phyloP scores from a whole-genome alignment of 2,329 filamentous ascomycete species.

The Aspergillus viridinutans region DNA sequence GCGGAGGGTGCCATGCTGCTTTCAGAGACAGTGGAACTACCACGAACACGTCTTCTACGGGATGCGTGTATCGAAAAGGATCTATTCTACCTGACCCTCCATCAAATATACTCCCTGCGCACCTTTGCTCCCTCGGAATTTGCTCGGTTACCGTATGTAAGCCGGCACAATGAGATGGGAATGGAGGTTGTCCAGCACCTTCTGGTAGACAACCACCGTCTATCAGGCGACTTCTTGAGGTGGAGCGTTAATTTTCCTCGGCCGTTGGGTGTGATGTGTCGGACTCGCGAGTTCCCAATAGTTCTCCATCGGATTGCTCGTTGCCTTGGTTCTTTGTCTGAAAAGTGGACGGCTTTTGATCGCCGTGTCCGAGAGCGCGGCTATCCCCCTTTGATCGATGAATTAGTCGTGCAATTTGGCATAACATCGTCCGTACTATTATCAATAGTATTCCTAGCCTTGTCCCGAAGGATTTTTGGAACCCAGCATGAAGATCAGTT shows the following conservation, averaged over 20 bases:
- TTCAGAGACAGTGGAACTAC: slow-evolving; percentile 38
- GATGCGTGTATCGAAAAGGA: slow-evolving; percentile 57
- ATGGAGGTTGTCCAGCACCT: slow-evolving; percentile 40
- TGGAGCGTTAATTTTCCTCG: slow-evolving; percentile 50
- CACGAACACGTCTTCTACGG: slow-evolving; percentile 52
- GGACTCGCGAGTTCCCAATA: slow-evolving; percentile 30
- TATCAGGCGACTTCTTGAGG: slow-evolving; percentile 38
- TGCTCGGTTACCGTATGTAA: slow-evolving; percentile 35
- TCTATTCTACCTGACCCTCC: slow-evolving; percentile 60
- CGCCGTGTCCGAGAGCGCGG: slow-evolving; percentile 29
- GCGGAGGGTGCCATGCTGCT: slow-evolving; percentile 17
- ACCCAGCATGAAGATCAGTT: slow-evolving; percentile 10
- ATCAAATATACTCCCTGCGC: slow-evolving; percentile 62
- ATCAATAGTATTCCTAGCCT: slow-evolving; percentile 47
- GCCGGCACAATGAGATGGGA: slow-evolving; percentile 24
- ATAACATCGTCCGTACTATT: slow-evolving; percentile 53
- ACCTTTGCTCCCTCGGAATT: slow-evolving; percentile 37
- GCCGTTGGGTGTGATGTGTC: slow-evolving; percentile 23
- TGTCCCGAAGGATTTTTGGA: slow-evolving; percentile 26
- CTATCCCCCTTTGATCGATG: slow-evolving; percentile 55
- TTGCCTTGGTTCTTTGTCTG: slow-evolving; percentile 45
- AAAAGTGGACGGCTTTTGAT: slow-evolving; percentile 38
- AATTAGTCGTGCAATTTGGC: slow-evolving; percentile 48
- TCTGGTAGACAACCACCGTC: slow-evolving; percentile 43
- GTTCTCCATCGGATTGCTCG: slow-evolving; percentile 37